phyloP scores from a whole-genome alignment of 352 stramenopile genomes.

The Globisporangium spiculum region DNA sequence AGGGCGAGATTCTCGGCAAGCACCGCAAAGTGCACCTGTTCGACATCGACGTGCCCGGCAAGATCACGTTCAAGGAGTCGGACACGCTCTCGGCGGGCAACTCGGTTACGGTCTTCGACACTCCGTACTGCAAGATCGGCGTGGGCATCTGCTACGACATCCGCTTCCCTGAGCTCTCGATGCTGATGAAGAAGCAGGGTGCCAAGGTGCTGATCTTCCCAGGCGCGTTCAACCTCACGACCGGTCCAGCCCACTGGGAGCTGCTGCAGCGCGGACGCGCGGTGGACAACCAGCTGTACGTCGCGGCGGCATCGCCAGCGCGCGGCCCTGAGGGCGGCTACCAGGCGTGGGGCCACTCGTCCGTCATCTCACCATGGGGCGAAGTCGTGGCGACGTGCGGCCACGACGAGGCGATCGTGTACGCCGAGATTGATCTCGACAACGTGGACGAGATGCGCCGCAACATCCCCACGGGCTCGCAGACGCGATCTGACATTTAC shows the following conservation, averaged over 20 bases:
- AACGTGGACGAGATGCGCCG: slow-evolving; percentile 94
- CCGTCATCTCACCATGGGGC: slow-evolving; percentile 96
- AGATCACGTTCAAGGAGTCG: slow-evolving; percentile 99
- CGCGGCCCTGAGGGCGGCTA: slow-evolving; percentile 94
- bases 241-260: slow-evolving; percentile 98
- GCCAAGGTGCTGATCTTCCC: slow-evolving; percentile 87
- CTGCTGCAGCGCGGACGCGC: slow-evolving; percentile 96
- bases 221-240: slow-evolving; percentile 87
- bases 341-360: slow-evolving; percentile 99
- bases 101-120: slow-evolving; percentile 83
- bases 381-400: slow-evolving; percentile 95
- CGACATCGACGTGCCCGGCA: slow-evolving; percentile 99
- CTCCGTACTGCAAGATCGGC: slow-evolving; percentile 91
- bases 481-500: slow-evolving; percentile 97
- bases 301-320: slow-evolving; percentile 95
- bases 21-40: slow-evolving; percentile 99
- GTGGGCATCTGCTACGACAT: slow-evolving; percentile 99
- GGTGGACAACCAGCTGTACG: slow-evolving; percentile 94
- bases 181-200: slow-evolving; percentile 93
- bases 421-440: slow-evolving; percentile 95
- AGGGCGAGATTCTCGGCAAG: slow-evolving; percentile 95
- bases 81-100: slow-evolving; percentile 97
- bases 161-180: slow-evolving; percentile 98
- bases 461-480: slow-evolving; percentile 94
- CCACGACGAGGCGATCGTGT: slow-evolving; percentile 91